Evolutionary conservation across 2,329 filamentous ascomycete species (phyloP).

Genomic region (Trichophyton mentagrophytes): DNA sequence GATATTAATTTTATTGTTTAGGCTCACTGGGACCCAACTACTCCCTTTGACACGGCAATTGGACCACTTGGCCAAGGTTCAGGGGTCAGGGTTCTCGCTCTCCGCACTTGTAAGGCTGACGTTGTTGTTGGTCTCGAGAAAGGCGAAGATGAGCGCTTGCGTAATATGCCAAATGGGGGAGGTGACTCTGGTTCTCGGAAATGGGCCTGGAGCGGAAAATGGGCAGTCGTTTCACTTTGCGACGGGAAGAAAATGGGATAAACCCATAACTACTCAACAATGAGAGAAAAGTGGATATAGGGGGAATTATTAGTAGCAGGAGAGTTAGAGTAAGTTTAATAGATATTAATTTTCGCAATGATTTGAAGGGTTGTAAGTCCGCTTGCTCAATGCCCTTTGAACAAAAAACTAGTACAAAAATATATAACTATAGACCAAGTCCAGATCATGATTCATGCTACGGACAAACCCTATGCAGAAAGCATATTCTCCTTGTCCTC

Average conservation of each 20-base stretch:
- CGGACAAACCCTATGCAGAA: not conserved
- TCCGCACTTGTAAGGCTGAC: slow-evolving; percentile 93
- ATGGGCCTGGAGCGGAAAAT: slow-evolving; percentile 95
- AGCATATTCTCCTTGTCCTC: slow-evolving; percentile 25
- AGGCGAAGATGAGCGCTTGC: slow-evolving; percentile 72
- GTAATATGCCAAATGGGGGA: slow-evolving; percentile 53
- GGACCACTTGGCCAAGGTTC: slow-evolving; percentile 73
- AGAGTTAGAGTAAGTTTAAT: not conserved
- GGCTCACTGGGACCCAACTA: slow-evolving; percentile 74
- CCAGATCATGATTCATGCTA: not conserved
- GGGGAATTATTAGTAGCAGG: too few species aligned
- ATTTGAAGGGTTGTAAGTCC: not conserved
- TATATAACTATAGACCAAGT: not conserved
- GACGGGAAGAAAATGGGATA: slow-evolving; percentile 44
- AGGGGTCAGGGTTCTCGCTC: slow-evolving; percentile 68
- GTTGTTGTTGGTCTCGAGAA: slow-evolving; percentile 77
- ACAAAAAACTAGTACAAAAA: not conserved
- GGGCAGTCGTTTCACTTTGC: slow-evolving; percentile 83
- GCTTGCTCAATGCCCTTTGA: not conserved
- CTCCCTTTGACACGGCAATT: slow-evolving; percentile 70
- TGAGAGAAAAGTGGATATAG: not conserved
- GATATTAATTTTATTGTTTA: slow-evolving; percentile 21
- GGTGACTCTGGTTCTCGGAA: slow-evolving; percentile 58
- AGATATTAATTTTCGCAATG: not conserved
- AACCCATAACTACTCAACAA: not conserved